Evolutionary conservation across 495 filamentous ascomycete genomes (phyloP), one percentile per base, ranked within the genome.

Genomic region (Evernia prunastri): DNA sequence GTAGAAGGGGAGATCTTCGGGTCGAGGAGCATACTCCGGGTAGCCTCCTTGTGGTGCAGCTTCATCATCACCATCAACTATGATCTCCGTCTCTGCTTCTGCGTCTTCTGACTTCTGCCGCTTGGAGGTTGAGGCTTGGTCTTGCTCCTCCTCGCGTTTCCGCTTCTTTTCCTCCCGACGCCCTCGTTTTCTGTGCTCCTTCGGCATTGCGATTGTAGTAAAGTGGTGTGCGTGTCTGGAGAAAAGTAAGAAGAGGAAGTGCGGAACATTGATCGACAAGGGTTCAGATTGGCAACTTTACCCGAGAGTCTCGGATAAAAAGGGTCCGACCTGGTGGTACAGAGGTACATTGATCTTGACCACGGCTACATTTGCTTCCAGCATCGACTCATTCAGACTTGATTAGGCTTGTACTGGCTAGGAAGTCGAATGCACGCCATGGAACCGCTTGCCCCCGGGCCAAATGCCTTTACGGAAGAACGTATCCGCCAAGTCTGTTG

Each of bases 1-100:
- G 71, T 91, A 97, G 78, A 96, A 98, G 4, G 83, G 81, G 64
- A 76, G 80, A 35, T 83, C 84, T 2, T 54, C 51, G 25, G 61
- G 65, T 42, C 58, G 56, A 37, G 31, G 36, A 37, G 31, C 17
- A 31, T 54, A 27, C 17, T 53, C 36, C 15, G 20, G 25, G 39
- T 66, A 54, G 20, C 35, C 25, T n/a, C 29, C 37, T 33, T 67
- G 68, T 17, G 61, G 65, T 54, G 8, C 57, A 53, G 57, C 64
- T 43, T 35, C 63, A 42, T 64, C 68, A 54, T 31, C 64, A 36
- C 67, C 56, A n/a, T 69, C 57, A 15, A 45, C 63, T 58, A 53
- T 15, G 53, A 64, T 66, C 20, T 65, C 51, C 43, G 69, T 45
- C 23, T 70, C 63, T 18, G 37, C 63, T 20, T 64, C 63, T 42